phyloP scores from a whole-genome alignment of 805 yeast species.

The Kuraishia cidri region DNA sequence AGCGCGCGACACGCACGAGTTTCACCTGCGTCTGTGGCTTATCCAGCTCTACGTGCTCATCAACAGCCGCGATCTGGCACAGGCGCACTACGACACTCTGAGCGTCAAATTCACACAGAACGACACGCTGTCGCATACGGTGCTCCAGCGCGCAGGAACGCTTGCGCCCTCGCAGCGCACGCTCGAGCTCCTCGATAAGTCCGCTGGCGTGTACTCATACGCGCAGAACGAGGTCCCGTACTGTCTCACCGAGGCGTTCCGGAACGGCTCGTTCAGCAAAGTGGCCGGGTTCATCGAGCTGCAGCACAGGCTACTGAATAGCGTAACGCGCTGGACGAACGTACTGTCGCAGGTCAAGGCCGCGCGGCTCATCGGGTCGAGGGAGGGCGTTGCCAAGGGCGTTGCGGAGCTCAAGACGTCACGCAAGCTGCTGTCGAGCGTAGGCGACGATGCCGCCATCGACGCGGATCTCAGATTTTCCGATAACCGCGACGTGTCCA shows the following conservation, averaged over 20 bases:
- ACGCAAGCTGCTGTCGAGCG: constrained; percentile 12
- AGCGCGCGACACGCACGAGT: constrained; percentile 58
- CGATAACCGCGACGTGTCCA: constrained; percentile 56
- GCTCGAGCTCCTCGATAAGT: constrained; percentile 21
- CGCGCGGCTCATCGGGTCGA: constrained; percentile 19
- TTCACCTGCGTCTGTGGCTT: constrained; percentile 64
- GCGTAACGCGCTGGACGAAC: constrained; percentile 34
- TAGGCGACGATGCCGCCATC: constrained; percentile 13
- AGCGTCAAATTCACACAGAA: constrained; percentile 69
- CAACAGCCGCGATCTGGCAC: constrained; percentile 44
- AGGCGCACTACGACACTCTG: constrained; percentile 39
- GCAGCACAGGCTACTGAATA: constrained; percentile 37
- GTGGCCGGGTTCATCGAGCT: constrained; percentile 59
- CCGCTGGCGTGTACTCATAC: constrained; percentile 43
- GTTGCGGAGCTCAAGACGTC: constrained; percentile 6
- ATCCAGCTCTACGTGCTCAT: constrained; percentile 50
- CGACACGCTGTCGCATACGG: constrained; percentile 55
- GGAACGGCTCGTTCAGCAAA: constrained; percentile 55
- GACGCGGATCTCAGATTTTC: constrained; percentile 21
- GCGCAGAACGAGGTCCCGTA: constrained; percentile 41
- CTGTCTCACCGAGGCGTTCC: constrained; percentile 43
- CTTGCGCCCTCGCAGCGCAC: constrained; percentile 31
- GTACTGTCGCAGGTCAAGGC: constrained; percentile 23
- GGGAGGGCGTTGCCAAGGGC: constrained; percentile 6
- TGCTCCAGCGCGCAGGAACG: constrained; percentile 38